These are phyloP conservation scores for Multifurca ochricompacta DNA, from an alignment of 768 basidiomycete genomes.

Conservation along the genomic window DNA sequence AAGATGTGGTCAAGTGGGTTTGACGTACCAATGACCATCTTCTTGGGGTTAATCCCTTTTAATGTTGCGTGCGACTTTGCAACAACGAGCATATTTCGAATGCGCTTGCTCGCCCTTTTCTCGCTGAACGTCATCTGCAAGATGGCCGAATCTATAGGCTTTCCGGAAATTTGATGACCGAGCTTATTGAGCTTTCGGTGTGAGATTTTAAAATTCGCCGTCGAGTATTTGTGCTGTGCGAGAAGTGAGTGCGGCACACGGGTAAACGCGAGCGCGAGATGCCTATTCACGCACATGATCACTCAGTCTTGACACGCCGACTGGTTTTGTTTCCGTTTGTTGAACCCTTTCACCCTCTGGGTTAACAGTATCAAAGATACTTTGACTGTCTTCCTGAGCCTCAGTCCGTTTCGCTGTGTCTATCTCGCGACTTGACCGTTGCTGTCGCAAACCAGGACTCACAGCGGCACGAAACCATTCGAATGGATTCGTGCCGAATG, in stretches of 20 bases:
- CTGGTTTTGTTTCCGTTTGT: not conserved
- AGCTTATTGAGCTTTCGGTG: conserved; percentile 89
- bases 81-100: conserved; percentile 82
- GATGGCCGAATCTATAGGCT: conserved; percentile 92
- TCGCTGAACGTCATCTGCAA: conserved; percentile 95
- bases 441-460: conserved; percentile 11
- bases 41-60: conserved; percentile 63
- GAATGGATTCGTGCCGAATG: conserved; percentile 16
- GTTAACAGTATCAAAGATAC: conserved; percentile 38
- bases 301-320: conserved; percentile 4
- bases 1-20: not conserved
- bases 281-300: conserved; percentile 12
- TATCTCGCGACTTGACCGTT: conserved; percentile 15
- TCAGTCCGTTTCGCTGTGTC: conserved; percentile 35
- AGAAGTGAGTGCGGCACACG: not conserved
- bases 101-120: conserved; percentile 78
- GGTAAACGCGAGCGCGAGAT: not conserved
- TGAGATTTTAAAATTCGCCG: conserved; percentile 88
- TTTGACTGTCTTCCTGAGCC: conserved; percentile 37
- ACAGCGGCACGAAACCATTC: conserved; percentile 20
- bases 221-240: conserved; percentile 83
- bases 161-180: conserved; percentile 77
- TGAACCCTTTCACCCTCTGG: not conserved
- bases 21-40: conserved; percentile 74
- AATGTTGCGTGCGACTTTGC: conserved; percentile 80